Percentiles rank a stretch among this genome's conserved stretches.
Evolutionary conservation across 78 protist species (phyloP).

Genomic region (Polysphondylium violaceum): DNA sequence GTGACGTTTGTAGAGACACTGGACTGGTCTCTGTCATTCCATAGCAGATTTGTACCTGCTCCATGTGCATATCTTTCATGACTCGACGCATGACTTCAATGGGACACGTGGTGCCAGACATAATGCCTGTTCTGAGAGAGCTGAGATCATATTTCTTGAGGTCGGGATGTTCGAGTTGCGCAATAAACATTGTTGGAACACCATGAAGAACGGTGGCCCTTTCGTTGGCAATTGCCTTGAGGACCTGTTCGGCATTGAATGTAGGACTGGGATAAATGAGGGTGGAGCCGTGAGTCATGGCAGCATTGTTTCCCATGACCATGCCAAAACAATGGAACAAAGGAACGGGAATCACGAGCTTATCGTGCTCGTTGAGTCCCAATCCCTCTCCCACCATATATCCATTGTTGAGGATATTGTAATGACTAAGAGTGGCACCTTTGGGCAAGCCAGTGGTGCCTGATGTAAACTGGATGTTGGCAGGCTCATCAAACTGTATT

Average conservation of each 20-base stretch:
- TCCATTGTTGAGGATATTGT: slow-evolving; percentile 86
- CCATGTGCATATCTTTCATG: background rate
- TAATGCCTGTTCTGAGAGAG: slow-evolving; percentile 76
- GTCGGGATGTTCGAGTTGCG: slow-evolving; percentile 89
- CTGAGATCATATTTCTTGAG: slow-evolving; percentile 79
- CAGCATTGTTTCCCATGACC: slow-evolving; percentile 51
- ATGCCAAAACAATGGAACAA: slow-evolving; percentile 87
- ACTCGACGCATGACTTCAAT: slow-evolving; percentile 19
- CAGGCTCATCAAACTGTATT: slow-evolving; percentile 22
- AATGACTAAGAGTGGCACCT: slow-evolving; percentile 93
- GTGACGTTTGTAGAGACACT: slow-evolving; percentile 68
- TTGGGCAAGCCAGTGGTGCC: slow-evolving; percentile 92
- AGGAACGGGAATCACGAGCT: slow-evolving; percentile 82
- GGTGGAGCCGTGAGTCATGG: background rate
- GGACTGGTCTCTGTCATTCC: slow-evolving; percentile 94
- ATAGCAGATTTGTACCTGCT: slow-evolving; percentile 52
- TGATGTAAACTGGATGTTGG: slow-evolving; percentile 46
- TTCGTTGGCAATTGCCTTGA: slow-evolving; percentile 51
- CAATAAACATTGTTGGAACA: slow-evolving; percentile 92
- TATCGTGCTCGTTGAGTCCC: slow-evolving; percentile 13
- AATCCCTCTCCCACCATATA: slow-evolving; percentile 50
- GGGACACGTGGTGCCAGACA: slow-evolving; percentile 92
- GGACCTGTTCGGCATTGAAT: slow-evolving; percentile 82
- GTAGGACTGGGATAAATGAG: slow-evolving; percentile 34
- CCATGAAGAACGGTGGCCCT: slow-evolving; percentile 18